phyloP scores from a whole-genome alignment of 208 protist species.

The Wallacemonas rigidus region DNA sequence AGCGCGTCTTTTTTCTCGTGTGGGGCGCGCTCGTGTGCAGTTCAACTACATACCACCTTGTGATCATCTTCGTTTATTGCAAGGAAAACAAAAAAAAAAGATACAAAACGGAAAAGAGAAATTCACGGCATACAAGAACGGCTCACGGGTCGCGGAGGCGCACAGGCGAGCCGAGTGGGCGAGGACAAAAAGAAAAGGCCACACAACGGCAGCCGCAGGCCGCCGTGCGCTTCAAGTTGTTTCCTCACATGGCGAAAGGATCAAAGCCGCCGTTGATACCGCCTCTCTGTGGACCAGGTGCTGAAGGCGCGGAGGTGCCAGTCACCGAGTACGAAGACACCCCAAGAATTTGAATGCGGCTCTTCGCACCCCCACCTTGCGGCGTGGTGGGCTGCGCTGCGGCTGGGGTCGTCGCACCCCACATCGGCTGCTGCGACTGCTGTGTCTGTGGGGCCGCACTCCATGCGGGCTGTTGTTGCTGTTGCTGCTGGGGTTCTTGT shows the following conservation, averaged over 20 bases:
- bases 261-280: not conserved
- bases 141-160: not conserved
- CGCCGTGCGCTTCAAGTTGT: not conserved
- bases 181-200: constrained; percentile 1
- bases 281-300: constrained; percentile 5
- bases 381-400: not conserved
- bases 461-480: constrained; percentile 2
- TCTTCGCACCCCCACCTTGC: constrained; percentile 8
- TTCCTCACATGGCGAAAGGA: constrained; percentile 25
- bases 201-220: not conserved
- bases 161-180: not conserved
- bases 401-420: not conserved
- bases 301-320: not conserved
- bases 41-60: not conserved
- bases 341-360: constrained; percentile 19
- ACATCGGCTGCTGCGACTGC: constrained; percentile 18
- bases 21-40: not conserved
- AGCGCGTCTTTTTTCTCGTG: constrained; percentile 1
- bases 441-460: not conserved
- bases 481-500: constrained; percentile 19
- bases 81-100: constrained; percentile 2
- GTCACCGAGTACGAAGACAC: constrained; percentile 13
- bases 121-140: not conserved
- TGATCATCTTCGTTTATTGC: not conserved
- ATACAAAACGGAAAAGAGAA: constrained; percentile 14